Percentiles rank a stretch among this genome's conserved stretches.
Evolutionary conservation across 345 rosid genomes (phyloP).

Genomic region (Schrenkiella parvula): DNA sequence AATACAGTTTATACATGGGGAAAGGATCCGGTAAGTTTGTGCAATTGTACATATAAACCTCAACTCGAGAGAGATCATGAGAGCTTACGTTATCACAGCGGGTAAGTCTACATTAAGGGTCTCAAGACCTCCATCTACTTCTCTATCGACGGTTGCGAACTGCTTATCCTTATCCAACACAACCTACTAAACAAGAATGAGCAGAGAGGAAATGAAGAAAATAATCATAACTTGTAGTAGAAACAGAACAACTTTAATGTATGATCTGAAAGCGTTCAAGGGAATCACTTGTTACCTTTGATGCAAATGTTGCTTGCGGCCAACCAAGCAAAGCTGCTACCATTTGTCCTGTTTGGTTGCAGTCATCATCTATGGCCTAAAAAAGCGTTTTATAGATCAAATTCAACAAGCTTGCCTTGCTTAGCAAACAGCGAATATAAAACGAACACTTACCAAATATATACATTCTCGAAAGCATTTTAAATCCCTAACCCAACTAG

Average conservation of each 20-base stretch:
- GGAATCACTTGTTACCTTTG: conserved; percentile 53
- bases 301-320: conserved; percentile 97
- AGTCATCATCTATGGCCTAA: conserved; percentile 97
- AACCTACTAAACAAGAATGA: conserved; percentile 55
- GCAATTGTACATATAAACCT: background rate
- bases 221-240: background rate
- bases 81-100: conserved; percentile 76
- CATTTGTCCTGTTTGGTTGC: conserved; percentile 98
- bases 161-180: conserved; percentile 67
- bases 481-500: background rate
- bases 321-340: conserved; percentile 89
- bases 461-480: background rate
- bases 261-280: background rate
- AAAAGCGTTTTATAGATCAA: background rate
- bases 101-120: conserved; percentile 71
- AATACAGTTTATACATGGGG: too few relatives aligned
- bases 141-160: conserved; percentile 77
- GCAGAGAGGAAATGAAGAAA: background rate
- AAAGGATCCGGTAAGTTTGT: too few relatives aligned
- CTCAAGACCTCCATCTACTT: conserved; percentile 96
- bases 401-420: background rate
- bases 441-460: background rate
- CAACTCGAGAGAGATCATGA: background rate
- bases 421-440: too few relatives aligned
- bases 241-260: background rate